Evolutionary conservation across 768 basidiomycete species (phyloP).

Genomic region (Heimioporus sp.): DNA sequence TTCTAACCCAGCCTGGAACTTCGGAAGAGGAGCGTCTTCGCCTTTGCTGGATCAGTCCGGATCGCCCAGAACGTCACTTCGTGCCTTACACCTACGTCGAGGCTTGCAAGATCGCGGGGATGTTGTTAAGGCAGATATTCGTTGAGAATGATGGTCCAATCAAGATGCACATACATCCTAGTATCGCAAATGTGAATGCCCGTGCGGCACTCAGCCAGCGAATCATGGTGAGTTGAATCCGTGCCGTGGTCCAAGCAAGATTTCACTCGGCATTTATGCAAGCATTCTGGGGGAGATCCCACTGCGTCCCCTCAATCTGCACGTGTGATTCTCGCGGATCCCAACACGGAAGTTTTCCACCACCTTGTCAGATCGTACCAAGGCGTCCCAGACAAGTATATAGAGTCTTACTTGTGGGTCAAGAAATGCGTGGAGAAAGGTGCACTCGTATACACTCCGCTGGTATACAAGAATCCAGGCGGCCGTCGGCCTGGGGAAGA

Average conservation of each 20-base stretch:
- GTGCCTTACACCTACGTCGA: conserved; percentile 82
- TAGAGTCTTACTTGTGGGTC: conserved; percentile 82
- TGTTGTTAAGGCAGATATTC: conserved; percentile 75
- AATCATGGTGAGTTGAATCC: conserved; percentile 54
- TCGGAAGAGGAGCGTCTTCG: conserved; percentile 73
- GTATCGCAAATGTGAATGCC: conserved; percentile 77
- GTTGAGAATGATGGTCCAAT: conserved; percentile 62
- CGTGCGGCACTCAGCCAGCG: conserved; percentile 62
- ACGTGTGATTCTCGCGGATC: conserved; percentile 76
- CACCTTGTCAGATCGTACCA: conserved; percentile 74
- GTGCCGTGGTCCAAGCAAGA: background rate
- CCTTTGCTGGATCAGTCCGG: conserved; percentile 65
- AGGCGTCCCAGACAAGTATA: conserved; percentile 65
- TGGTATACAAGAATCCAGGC: conserved; percentile 83
- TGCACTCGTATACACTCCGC: conserved; percentile 62
- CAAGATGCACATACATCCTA: conserved; percentile 76
- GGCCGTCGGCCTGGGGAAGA: conserved; percentile 80
- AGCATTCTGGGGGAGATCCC: conserved; percentile 84
- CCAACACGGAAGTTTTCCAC: conserved; percentile 72
- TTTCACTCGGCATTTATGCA: conserved; percentile 1
- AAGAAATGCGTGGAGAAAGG: conserved; percentile 79
- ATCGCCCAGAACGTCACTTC: conserved; percentile 73
- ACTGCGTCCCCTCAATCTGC: conserved; percentile 68
- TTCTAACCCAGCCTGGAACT: conserved; percentile 67
- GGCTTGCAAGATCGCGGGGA: conserved; percentile 78